Evolutionary conservation across 495 filamentous ascomycete genomes (phyloP).

Genomic region (Glarea lozoyensis): DNA sequence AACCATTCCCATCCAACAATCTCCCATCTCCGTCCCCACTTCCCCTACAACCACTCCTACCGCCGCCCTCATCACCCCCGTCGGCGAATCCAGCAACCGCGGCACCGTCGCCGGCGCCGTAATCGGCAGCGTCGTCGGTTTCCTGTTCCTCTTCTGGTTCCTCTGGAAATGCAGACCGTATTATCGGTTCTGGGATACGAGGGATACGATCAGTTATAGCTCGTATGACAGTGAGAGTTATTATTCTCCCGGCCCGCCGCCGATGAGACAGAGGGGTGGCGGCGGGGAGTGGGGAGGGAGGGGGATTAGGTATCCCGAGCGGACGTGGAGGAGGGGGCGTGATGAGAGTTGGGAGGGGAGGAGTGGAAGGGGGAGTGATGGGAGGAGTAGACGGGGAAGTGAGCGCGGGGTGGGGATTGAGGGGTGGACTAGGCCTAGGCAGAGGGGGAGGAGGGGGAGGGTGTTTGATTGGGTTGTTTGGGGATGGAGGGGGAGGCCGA

Average conservation of each 20-base stretch:
- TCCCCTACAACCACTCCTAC: neutral
- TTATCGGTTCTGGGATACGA: neutral
- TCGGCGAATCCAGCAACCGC: neutral
- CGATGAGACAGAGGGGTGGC: neutral
- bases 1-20: neutral
- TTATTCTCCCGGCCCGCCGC: neutral
- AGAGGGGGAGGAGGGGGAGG: neutral
- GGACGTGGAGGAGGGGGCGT: neutral
- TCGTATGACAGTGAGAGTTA: neutral
- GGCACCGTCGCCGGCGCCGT: slow-evolving; percentile 24
- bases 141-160: slow-evolving; percentile 21
- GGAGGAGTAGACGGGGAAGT: neutral
- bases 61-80: neutral
- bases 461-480: neutral
- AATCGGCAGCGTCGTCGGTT: slow-evolving; percentile 15
- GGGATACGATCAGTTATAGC: neutral
- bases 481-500: neutral
- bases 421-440: neutral
- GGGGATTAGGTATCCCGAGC: neutral
- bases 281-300: neutral
- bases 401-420: neutral
- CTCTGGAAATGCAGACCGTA: neutral
- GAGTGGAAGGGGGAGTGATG: neutral
- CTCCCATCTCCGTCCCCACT: neutral
- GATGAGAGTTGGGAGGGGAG: neutral